These are phyloP conservation scores for Ogataea henricii DNA, from an alignment of 805 yeast genomes.

Conservation along the genomic window DNA sequence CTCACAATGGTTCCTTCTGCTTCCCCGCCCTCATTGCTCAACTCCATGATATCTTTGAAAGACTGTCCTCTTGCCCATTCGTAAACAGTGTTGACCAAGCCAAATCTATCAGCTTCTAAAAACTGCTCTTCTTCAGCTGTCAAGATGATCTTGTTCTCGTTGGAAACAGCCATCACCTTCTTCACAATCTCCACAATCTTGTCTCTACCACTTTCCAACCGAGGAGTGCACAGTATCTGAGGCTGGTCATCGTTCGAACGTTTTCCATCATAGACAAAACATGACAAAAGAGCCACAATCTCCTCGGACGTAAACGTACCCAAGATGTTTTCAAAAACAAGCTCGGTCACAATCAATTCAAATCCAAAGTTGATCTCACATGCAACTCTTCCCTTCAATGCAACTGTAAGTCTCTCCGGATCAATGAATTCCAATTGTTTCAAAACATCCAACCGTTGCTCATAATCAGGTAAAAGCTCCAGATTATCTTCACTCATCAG, in stretches of 20 bases:
- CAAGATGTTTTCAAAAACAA: conserved; percentile 85
- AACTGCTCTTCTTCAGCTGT: conserved; percentile 87
- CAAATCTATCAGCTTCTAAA: conserved; percentile 81
- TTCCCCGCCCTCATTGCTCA: conserved; percentile 71
- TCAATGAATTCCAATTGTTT: conserved; percentile 82
- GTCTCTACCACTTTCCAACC: conserved; percentile 69
- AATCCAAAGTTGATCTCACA: conserved; percentile 92
- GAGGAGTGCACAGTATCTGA: conserved; percentile 59
- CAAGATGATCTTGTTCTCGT: conserved; percentile 67
- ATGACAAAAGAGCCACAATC: conserved; percentile 90
- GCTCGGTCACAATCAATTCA: conserved; percentile 86
- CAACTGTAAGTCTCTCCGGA: conserved; percentile 63
- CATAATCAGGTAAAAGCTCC: conserved; percentile 90
- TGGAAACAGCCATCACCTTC: conserved; percentile 60
- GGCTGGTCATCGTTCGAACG: conserved; percentile 63
- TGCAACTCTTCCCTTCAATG: conserved; percentile 87
- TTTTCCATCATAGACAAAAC: conserved; percentile 90
- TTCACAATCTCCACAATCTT: conserved; percentile 72
- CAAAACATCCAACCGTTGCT: conserved; percentile 80
- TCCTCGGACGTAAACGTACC: conserved; percentile 95
- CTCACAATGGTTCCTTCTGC: conserved; percentile 94
- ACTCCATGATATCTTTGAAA: conserved; percentile 86
- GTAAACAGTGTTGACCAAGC: conserved; percentile 88
- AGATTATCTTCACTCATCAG: conserved; percentile 84
- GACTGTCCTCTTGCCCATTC: conserved; percentile 98